These are phyloP conservation scores for Sclerotinia glacialis DNA, from an alignment of 2,329 filamentous ascomycete genomes.

Conservation along the genomic window DNA sequence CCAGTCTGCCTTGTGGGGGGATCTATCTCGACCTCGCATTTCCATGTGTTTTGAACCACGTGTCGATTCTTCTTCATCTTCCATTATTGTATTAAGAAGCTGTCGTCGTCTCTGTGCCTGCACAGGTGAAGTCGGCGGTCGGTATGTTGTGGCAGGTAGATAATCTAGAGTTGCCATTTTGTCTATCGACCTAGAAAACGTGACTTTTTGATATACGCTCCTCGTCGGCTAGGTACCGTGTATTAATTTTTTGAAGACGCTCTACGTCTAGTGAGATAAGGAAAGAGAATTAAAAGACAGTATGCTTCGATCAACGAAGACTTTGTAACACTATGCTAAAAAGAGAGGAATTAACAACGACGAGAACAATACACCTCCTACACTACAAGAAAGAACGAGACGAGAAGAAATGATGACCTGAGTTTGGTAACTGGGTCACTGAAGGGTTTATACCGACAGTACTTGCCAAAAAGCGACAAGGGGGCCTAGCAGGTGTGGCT, in stretches of 20 bases:
- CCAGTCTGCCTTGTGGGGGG: slow-evolving; percentile 40
- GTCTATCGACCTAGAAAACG: slow-evolving; percentile 26
- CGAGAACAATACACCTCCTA: slow-evolving; percentile 20
- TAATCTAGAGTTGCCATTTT: slow-evolving; percentile 41
- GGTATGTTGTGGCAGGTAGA: slow-evolving; percentile 51
- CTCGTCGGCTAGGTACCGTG: slow-evolving; percentile 27
- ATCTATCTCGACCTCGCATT: slow-evolving; percentile 39
- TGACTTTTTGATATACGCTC: slow-evolving; percentile 28
- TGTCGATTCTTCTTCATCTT: slow-evolving; percentile 46
- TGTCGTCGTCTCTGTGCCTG: slow-evolving; percentile 52
- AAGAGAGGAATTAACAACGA: slow-evolving; percentile 24
- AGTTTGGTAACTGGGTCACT: slow-evolving; percentile 12
- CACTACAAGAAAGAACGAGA: slow-evolving; percentile 18
- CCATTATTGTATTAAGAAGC: slow-evolving; percentile 63
- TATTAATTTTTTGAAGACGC: slow-evolving; percentile 32
- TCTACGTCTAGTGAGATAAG: slow-evolving; percentile 31
- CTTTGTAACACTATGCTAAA: slow-evolving; percentile 31
- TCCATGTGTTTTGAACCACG: slow-evolving; percentile 37
- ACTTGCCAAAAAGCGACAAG: slow-evolving; percentile 9
- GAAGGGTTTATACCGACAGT: slow-evolving; percentile 20
- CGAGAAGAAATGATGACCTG: slow-evolving; percentile 12
- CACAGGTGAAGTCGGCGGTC: slow-evolving; percentile 47
- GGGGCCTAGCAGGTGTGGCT: slow-evolving; percentile 1
- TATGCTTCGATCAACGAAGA: slow-evolving; percentile 42
- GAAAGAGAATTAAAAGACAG: slow-evolving; percentile 39